Conservation (phyloP, 2,329 filamentous ascomycete species). For the Botryosphaeria dothidea region DNA sequence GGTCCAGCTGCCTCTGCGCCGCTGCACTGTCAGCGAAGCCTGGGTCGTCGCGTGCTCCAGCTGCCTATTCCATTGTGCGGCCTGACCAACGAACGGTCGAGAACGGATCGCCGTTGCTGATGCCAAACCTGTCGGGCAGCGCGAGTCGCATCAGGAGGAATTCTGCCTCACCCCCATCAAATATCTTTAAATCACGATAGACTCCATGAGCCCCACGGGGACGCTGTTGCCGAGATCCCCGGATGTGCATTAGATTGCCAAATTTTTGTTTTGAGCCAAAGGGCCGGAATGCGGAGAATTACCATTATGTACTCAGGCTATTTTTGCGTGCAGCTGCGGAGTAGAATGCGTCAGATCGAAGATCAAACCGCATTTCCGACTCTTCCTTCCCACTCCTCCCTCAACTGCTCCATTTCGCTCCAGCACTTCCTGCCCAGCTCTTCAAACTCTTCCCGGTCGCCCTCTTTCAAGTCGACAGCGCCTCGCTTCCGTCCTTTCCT, state of each 20-base stretch:
- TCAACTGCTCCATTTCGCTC: slow-evolving; percentile 71
- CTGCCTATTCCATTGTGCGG: not conserved
- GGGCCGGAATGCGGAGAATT: not conserved
- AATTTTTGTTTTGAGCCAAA: not conserved
- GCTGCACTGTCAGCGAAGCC: not conserved
- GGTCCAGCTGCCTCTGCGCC: not conserved
- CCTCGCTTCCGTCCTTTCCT: slow-evolving; percentile 59
- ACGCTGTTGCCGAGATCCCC: not conserved
- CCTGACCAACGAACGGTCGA: not conserved
- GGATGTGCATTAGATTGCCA: not conserved
- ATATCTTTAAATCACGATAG: not conserved
- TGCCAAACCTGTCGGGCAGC: not conserved
- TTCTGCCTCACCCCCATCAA: not conserved
- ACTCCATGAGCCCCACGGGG: not conserved
- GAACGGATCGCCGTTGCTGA: not conserved
- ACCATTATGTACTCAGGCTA: not conserved
- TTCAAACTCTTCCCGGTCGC: slow-evolving; percentile 64
- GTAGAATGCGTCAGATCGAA: not conserved
- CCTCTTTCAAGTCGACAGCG: slow-evolving; percentile 60
- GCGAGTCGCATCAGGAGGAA: not conserved
- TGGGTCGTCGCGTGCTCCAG: not conserved
- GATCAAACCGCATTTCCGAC: not conserved
- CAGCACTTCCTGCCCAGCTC: slow-evolving; percentile 62
- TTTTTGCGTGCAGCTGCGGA: not conserved
- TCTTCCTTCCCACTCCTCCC: slow-evolving; percentile 64